Evolutionary conservation across 2,329 filamentous ascomycete species (phyloP).

Genomic region (Colletotrichum melonis): DNA sequence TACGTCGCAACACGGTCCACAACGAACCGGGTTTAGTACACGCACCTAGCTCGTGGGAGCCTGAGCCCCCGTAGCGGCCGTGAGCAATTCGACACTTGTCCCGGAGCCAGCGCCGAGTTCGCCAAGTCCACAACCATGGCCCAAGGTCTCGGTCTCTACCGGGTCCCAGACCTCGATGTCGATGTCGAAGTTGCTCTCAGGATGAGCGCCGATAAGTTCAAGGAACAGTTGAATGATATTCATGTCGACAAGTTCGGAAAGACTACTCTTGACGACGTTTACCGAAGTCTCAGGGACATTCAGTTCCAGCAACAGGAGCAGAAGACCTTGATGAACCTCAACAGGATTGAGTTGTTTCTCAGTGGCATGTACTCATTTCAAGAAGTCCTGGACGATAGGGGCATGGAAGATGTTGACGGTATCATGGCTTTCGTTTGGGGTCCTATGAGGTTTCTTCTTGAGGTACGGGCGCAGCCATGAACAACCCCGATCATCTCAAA

Average conservation of each 20-base stretch:
- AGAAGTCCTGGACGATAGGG: background rate
- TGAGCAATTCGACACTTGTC: background rate
- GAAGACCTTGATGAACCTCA: conserved; percentile 43
- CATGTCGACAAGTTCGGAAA: conserved; percentile 37
- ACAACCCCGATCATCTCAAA: background rate
- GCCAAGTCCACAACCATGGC: conserved; percentile 16
- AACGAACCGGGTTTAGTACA: background rate
- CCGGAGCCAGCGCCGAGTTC: background rate
- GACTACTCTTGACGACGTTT: conserved; percentile 37
- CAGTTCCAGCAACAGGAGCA: conserved; percentile 41
- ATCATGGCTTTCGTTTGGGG: conserved; percentile 45
- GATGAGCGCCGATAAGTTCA: conserved; percentile 30
- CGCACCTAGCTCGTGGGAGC: background rate
- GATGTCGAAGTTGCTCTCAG: conserved; percentile 15
- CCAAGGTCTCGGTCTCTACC: background rate
- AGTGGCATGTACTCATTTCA: conserved; percentile 38
- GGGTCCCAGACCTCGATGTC: background rate
- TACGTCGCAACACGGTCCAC: background rate
- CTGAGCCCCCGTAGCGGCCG: background rate
- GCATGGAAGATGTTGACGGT: background rate
- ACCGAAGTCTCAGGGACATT: conserved; percentile 38
- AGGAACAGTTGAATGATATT: conserved; percentile 27
- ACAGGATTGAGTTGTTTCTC: conserved; percentile 41
- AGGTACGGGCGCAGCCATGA: conserved; percentile 12
- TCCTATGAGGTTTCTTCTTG: conserved; percentile 40